phyloP scores from a whole-genome alignment of 805 yeast genomes.

The Yarrowia bubula region DNA sequence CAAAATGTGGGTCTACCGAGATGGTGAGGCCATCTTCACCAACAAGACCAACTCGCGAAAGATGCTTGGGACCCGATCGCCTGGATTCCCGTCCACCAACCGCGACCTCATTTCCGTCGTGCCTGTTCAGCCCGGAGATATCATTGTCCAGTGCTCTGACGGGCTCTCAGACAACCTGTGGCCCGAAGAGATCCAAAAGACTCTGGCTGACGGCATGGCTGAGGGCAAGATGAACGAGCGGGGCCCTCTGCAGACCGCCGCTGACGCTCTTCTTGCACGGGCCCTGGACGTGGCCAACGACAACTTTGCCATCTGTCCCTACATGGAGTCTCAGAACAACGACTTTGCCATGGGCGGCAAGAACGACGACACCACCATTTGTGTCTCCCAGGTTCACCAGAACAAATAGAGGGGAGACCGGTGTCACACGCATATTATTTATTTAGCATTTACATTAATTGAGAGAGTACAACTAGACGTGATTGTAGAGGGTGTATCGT shows the following conservation, averaged over 20 bases:
- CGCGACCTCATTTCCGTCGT: conserved; percentile 10
- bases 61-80: conserved; percentile 29
- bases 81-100: conserved; percentile 26
- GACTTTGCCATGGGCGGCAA: conserved; percentile 23
- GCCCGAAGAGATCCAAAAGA: conserved; percentile 29
- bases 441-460: conserved; percentile 17
- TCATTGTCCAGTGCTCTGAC: conserved; percentile 29
- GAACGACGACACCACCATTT: conserved; percentile 28
- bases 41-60: conserved; percentile 27
- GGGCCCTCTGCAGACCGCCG: conserved; percentile 29
- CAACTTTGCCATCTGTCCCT: conserved; percentile 30
- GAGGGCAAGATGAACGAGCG: conserved; percentile 28
- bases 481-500: background rate
- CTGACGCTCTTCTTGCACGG: conserved; percentile 22
- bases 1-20: conserved; percentile 29
- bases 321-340: conserved; percentile 14
- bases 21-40: conserved; percentile 29
- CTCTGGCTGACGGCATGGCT: conserved; percentile 18
- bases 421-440: background rate
- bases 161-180: conserved; percentile 30
- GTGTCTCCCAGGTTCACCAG: conserved; percentile 25
- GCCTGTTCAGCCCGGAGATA: conserved; percentile 29
- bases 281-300: conserved; percentile 30
- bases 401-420: conserved; percentile 5
- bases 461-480: background rate